Conservation (phyloP, 805 yeast genomes). For the Grigorovia jiainica region DNA sequence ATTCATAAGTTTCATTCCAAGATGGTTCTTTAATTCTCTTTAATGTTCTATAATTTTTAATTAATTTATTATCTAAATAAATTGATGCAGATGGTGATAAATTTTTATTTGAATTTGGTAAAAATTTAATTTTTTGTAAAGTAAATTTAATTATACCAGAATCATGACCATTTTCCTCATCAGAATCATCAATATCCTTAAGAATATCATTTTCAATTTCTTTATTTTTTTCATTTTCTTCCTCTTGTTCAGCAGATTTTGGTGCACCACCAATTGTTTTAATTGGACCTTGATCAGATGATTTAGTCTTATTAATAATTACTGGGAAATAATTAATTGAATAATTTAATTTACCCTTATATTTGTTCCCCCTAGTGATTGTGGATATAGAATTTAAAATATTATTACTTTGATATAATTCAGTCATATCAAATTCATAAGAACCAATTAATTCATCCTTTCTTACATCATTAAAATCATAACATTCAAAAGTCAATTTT, state of each 20-base stretch:
- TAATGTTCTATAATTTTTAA: conserved; percentile 50
- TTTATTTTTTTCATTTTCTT: conserved; percentile 8
- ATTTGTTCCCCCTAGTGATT: conserved; percentile 33
- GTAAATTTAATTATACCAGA: conserved; percentile 63
- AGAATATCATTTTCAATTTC: conserved; percentile 11
- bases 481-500: conserved; percentile 45
- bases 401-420: conserved; percentile 44
- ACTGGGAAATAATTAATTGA: conserved; percentile 39
- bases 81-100: conserved; percentile 61
- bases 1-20: conserved; percentile 56
- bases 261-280: background rate
- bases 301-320: conserved; percentile 12
- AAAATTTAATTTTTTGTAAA: conserved; percentile 49
- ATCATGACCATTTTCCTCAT: conserved; percentile 43
- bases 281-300: conserved; percentile 3
- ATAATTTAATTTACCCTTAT: conserved; percentile 51
- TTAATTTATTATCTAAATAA: conserved; percentile 45
- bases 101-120: conserved; percentile 44
- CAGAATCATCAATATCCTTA: conserved; percentile 23
- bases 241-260: too few relatives aligned
- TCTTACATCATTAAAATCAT: conserved; percentile 46
- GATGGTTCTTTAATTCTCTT: conserved; percentile 64
- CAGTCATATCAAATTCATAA: conserved; percentile 46
- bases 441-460: conserved; percentile 45
- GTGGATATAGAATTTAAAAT: conserved; percentile 19